Evolutionary conservation across 345 rosid genomes (phyloP), one percentile per base, ranked within the genome.

Genomic region (Acer saccharum): DNA sequence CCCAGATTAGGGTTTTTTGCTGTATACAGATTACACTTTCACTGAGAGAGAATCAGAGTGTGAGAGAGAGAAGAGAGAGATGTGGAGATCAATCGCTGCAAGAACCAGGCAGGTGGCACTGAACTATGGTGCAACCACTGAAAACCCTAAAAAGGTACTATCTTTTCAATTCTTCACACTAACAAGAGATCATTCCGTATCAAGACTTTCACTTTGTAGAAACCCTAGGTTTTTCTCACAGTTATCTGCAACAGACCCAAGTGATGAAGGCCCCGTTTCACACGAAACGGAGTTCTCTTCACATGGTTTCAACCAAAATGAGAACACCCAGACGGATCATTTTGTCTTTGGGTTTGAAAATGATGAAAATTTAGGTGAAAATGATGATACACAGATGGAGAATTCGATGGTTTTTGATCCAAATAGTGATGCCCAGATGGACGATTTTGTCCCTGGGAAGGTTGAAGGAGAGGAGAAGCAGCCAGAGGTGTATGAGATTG

Each of bases 11-110:
- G 12, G 21, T 54, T 54, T 54, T 18, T 54, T 18, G 1, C 18
- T 27, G 27, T 20, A 6, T 58, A 9, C 23, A 60, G 23, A 60
- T n/a, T 18, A 60, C 64, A 7, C 64, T 60, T 20, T 20, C 64
- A 18, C 12, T 1, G 27, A 60, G 64, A 3, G n/a, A 52, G 64
- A 20, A 20, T 20, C 14, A 17, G 29, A 60, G 21, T 18, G 9
- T 16, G 13, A 79, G 66, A 43, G 46, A 43, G 46, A 43, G 46
- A 43, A 29, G 13, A 43, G 12, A 77, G 69, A 65, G 78, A 91
- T 91, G 93, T 87, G 86, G 92, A 90, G 93, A 87, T 83, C 87
- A 27, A 23, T 86, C 35, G 74, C 83, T n/a, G 81, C 86, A 16
- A 77, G 81, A 62, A 78, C 86, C 67, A 84, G 76, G 65, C 84